Evolutionary conservation across 352 stramenopile species (phyloP).

Genomic region (Pythium aristosporum): DNA sequence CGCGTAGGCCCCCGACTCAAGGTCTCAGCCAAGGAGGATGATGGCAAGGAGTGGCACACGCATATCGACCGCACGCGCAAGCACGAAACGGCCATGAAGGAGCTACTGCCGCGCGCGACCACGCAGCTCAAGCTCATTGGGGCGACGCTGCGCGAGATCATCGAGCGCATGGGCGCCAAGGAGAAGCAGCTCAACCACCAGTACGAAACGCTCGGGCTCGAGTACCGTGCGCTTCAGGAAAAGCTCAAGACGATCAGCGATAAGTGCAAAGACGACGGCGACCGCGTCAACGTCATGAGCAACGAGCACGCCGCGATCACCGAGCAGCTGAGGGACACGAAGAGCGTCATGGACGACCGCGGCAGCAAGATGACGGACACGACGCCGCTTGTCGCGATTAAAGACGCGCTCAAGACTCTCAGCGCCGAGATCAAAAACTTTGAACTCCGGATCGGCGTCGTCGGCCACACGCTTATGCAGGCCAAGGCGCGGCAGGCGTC

Average conservation of each 20-base stretch:
- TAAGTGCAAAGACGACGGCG: conserved; percentile 59
- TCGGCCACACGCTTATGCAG: conserved; percentile 75
- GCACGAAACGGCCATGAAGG: conserved; percentile 63
- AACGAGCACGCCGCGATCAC: conserved; percentile 68
- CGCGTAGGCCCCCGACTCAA: conserved; percentile 75
- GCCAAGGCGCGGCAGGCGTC: conserved; percentile 63
- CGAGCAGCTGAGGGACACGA: conserved; percentile 76
- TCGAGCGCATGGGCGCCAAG: conserved; percentile 59
- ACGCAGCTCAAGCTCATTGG: conserved; percentile 64
- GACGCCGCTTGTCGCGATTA: conserved; percentile 82
- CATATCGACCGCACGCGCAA: conserved; percentile 79
- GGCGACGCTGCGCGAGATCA: conserved; percentile 55
- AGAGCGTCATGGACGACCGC: conserved; percentile 75
- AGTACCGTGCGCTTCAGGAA: conserved; percentile 66
- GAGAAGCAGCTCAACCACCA: conserved; percentile 85
- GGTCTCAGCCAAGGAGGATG: conserved; percentile 49
- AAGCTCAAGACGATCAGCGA: conserved; percentile 60
- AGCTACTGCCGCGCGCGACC: conserved; percentile 53
- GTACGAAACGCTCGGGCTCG: conserved; percentile 64
- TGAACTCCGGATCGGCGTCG: conserved; percentile 78
- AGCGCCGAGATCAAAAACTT: conserved; percentile 79
- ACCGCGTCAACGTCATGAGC: conserved; percentile 78
- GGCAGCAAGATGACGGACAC: conserved; percentile 87
- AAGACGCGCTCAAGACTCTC: conserved; percentile 78
- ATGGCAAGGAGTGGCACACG: conserved; percentile 76